These are phyloP conservation scores for Eucalyptus fibrosa DNA, from an alignment of 345 rosid species.

Conservation along the genomic window DNA sequence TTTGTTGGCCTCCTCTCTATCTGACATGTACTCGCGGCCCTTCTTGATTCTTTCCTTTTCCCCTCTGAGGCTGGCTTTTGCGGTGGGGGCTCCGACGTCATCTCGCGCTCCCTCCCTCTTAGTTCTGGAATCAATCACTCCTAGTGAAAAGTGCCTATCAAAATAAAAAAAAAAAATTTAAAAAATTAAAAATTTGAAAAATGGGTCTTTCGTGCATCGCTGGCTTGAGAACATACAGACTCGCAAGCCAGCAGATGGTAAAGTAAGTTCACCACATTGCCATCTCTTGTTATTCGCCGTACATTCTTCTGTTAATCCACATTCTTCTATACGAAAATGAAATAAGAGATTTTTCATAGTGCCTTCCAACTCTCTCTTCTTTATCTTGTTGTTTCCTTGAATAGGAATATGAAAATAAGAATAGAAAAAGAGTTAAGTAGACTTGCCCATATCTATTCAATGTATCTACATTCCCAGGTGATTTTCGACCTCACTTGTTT, in stretches of 20 bases:
- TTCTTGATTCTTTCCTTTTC: background rate
- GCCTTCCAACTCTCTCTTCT: background rate
- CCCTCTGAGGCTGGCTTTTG: too few relatives aligned
- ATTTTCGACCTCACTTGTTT: background rate
- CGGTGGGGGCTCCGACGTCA: too few relatives aligned
- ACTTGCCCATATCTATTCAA: background rate
- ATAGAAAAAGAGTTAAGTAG: background rate
- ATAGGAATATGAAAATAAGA: fast-evolving
- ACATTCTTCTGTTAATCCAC: background rate
- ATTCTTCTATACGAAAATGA: background rate
- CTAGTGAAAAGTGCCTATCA: fast-evolving
- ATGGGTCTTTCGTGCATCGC: background rate
- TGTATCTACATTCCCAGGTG: fast-evolving
- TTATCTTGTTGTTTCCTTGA: background rate
- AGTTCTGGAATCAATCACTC: background rate
- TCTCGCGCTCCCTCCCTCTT: too few relatives aligned
- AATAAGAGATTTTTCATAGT: background rate
- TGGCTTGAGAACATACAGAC: fast-evolving
- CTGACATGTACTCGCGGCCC: background rate
- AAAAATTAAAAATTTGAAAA: fast-evolving
- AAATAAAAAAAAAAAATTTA: background rate
- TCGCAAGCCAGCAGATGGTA: background rate
- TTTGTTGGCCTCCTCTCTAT: background rate
- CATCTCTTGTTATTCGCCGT: background rate
- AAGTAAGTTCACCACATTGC: background rate